Base-by-base conservation (phyloP, 2,329 filamentous ascomycete genomes). In the Talaromyces albobiverticillius region DNA sequence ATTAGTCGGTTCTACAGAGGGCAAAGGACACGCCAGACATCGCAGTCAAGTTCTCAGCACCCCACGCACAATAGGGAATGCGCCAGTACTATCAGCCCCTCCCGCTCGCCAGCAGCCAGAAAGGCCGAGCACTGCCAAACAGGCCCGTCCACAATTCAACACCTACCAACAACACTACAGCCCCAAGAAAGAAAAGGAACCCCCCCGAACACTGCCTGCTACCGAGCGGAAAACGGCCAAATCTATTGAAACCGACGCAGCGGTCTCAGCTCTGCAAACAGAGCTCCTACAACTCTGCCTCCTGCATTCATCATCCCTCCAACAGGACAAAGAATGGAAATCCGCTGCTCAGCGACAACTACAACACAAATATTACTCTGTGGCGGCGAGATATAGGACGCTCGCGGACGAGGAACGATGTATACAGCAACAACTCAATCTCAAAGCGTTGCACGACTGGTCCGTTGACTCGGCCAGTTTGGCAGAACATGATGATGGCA, bases 241-340 rank as follows among this genome's bases (percentile, higher is more conserved):
- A n/a, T 60, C 60, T 4, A 16, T n/a, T 26, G 31, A 40, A 20
- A 32, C 14, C 7, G 40, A 25, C 11, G 57, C 69, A 18, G 70
- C 75, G 26, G 62, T 71, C 49, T 59, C 66, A 13, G 65, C 67
- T 11, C 48, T 76, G 29, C 70, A 74, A 53, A 74, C 70, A 0
- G 75, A 78, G 55, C 62, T 77, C 11, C 62, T 78, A 22, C 75
- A 78, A 52, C 57, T 77, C 14, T 69, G 66, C 50, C 64, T 76
- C 4, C 62, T 76, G 6, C 68, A 74, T 58, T 64, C 66, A 7
- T 62, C 64, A 4, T 64, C 60, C 7, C 50, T 67, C 18, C 65
- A 65, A 38, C 59, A 60, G 18, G 61, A 67, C 16, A 53, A 59
- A 3, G 63, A 69, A 41, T 71, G 68, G 71, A 64, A 68, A 53